phyloP scores from a whole-genome alignment of 2,329 filamentous ascomycete species.

The Fusarium oxysporum region DNA sequence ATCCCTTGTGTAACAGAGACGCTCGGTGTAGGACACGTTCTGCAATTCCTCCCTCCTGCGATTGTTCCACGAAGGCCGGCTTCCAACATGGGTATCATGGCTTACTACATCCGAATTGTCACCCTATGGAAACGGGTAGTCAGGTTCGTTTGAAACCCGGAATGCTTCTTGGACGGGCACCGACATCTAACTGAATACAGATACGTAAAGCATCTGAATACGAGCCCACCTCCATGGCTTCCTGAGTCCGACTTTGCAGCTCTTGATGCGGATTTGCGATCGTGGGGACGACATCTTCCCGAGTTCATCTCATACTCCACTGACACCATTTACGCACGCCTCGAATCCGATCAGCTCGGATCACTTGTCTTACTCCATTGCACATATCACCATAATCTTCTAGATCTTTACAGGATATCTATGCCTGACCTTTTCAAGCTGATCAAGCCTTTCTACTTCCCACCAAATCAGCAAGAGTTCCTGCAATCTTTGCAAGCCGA shows the following conservation, averaged over 20 bases:
- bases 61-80: conserved; percentile 54
- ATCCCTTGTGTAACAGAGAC: conserved; percentile 56
- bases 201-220: conserved; percentile 58
- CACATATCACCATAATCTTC: conserved; percentile 59
- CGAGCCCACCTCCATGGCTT: conserved; percentile 56
- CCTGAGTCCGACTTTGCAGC: conserved; percentile 57
- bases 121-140: conserved; percentile 56
- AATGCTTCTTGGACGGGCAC: background rate
- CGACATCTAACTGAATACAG: conserved; percentile 34
- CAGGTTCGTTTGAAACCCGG: conserved; percentile 44
- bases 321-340: conserved; percentile 59
- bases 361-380: conserved; percentile 59
- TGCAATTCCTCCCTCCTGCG: conserved; percentile 55
- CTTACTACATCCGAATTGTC: conserved; percentile 57
- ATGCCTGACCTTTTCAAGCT: conserved; percentile 59
- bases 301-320: conserved; percentile 58
- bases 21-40: conserved; percentile 54
- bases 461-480: conserved; percentile 53
- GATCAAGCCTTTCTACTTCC: conserved; percentile 55
- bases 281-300: conserved; percentile 57
- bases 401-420: conserved; percentile 60
- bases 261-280: conserved; percentile 54
- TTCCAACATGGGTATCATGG: conserved; percentile 59
- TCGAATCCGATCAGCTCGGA: conserved; percentile 60
- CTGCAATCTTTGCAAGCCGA: conserved; percentile 52